Base-by-base conservation (phyloP, 352 stramenopile genomes). In the Phytopythium litorale region DNA sequence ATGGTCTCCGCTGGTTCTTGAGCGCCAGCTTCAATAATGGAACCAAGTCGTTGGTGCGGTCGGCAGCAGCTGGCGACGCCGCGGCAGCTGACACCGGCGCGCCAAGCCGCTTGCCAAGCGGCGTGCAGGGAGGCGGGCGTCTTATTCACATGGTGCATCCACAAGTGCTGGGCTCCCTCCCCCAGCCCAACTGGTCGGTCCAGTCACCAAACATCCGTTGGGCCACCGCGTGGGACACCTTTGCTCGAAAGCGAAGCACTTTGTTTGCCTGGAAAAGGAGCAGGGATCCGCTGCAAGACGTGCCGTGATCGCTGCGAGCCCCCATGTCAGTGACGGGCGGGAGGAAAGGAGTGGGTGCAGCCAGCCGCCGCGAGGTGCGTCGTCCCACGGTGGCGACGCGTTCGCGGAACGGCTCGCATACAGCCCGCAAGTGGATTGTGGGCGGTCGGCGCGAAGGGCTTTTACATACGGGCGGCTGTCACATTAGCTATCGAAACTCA, bases 381-480 rank as follows among this genome's bases (percentile, higher is more conserved):
- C 42, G 42, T 49, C 42, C 42, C 42, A 49, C 42, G 25, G 42
- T 49, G 16, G 5, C 42, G 42, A 49, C 42, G n/a, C 42, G 42
- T 49, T 49, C 42, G 42, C 42, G 42, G 42, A 49, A 49, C 7
- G 42, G 42, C 18, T 38, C 33, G 33, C 33, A 38, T 38, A 38
- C 33, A 38, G 7, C 11, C 33, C 33, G 33, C 33, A 38, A 38
- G 33, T 38, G 33, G 42, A n/a, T 21, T 23, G 21, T 8, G 21
- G 16, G 40, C 28, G 49, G 49, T 28, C 50, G 50, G 50, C 30
- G 30, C 50, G 50, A 56, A 56, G 23, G 50, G 50, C 12, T 56
- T 56, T 38, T 56, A 56, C 50, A 56, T 56, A 21, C 30, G 7
- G 30, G 32, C 25, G 25, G 13, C 25, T 40, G 28, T 54, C 28